Percentiles rank a stretch among this genome's conserved stretches.
These are phyloP conservation scores for Colletotrichum orbiculare DNA, from an alignment of 2,329 filamentous ascomycete species.

Conservation along the genomic window DNA sequence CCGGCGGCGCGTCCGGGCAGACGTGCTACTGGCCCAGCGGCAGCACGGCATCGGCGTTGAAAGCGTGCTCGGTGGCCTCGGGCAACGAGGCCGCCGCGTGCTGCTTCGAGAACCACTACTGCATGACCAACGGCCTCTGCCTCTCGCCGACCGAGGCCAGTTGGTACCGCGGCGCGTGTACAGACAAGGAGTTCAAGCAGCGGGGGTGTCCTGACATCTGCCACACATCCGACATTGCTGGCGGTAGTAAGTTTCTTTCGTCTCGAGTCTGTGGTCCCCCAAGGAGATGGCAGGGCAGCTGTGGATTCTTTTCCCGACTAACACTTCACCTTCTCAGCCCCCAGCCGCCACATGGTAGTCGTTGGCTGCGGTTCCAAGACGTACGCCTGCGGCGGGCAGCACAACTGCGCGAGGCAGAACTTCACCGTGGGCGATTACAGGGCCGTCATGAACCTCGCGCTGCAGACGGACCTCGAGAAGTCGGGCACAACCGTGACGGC, in stretches of 20 bases:
- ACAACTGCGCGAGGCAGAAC: constrained; percentile 25
- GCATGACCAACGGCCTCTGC: constrained; percentile 35
- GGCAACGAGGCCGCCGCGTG: constrained; percentile 27
- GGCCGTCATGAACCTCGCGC: constrained; percentile 25
- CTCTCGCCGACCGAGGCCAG: constrained; percentile 26
- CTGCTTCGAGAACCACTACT: constrained; percentile 30
- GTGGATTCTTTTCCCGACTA: not conserved
- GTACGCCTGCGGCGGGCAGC: constrained; percentile 15
- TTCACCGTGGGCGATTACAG: constrained; percentile 15
- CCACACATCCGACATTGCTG: constrained; percentile 3
- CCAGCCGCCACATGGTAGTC: not conserved
- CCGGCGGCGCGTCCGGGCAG: constrained; percentile 15
- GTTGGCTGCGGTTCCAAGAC: constrained; percentile 4
- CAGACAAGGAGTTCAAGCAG: constrained; percentile 10
- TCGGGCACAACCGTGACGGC: not conserved
- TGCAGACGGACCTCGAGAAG: constrained; percentile 10
- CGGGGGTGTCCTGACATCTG: constrained; percentile 28
- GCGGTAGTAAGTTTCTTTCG: not conserved
- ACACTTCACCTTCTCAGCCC: not conserved
- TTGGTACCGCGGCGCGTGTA: constrained; percentile 33
- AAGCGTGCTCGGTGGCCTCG: constrained; percentile 5
- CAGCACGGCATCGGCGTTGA: not conserved
- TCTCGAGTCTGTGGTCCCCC: not conserved
- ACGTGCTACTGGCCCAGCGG: constrained; percentile 27
- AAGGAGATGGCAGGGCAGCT: not conserved